Evolutionary conservation across 257 asterid genomes (phyloP).

Genomic region (Petunia secreta): DNA sequence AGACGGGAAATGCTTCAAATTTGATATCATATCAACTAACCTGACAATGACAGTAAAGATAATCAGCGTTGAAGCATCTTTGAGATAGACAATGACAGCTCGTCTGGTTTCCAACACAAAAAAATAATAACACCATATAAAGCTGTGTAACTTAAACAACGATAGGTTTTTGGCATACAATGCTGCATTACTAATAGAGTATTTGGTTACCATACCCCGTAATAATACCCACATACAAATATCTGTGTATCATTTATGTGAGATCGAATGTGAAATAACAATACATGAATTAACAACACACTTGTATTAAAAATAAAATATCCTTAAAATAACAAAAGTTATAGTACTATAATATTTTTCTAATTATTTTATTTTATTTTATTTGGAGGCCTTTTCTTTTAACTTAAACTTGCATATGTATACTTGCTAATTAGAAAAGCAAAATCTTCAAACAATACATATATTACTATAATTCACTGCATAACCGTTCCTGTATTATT

Average conservation of each 20-base stretch:
- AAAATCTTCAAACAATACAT: too few species aligned
- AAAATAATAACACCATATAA: neutral
- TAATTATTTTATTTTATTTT: too few species aligned
- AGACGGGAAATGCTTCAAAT: slow-evolving; percentile 36
- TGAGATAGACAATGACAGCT: neutral
- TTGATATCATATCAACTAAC: slow-evolving; percentile 48
- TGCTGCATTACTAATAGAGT: neutral
- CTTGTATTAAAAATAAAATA: too few species aligned
- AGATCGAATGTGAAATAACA: slow-evolving; percentile 6
- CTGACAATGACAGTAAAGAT: slow-evolving; percentile 20
- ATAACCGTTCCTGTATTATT: too few species aligned
- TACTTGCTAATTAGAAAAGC: too few species aligned
- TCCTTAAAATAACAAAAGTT: too few species aligned
- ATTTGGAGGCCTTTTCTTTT: too few species aligned
- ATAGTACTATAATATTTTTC: too few species aligned
- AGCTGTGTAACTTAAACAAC: neutral
- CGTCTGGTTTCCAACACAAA: neutral
- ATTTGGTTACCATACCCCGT: neutral
- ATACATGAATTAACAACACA: neutral
- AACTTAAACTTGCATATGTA: too few species aligned
- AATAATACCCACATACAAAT: neutral
- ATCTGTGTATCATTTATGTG: neutral
- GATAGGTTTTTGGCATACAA: neutral
- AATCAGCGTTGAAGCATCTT: slow-evolving; percentile 16
- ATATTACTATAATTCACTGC: too few species aligned